phyloP scores from a whole-genome alignment of 441 rosid genomes.

The Pelargonium australe region DNA sequence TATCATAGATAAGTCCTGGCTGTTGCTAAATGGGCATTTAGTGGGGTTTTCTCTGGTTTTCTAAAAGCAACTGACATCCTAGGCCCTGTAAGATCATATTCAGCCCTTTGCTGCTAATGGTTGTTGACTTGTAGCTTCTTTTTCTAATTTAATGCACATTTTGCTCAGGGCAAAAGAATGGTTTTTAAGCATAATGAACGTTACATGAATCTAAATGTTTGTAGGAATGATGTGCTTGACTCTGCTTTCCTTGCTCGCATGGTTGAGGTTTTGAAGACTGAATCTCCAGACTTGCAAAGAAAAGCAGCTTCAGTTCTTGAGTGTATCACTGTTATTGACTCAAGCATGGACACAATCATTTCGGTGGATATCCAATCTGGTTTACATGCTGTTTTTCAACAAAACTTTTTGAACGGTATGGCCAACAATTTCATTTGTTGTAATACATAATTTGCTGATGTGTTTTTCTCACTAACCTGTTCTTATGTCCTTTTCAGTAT shows the following conservation, averaged over 20 bases:
- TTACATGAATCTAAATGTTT: conserved; percentile 23
- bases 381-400: conserved; percentile 50
- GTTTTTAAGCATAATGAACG: not conserved
- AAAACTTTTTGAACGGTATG: conserved; percentile 50
- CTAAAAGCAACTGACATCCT: too few relatives aligned
- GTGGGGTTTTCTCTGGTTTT: too few relatives aligned
- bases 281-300: conserved; percentile 49
- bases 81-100: too few relatives aligned
- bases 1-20: too few relatives aligned
- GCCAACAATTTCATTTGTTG: conserved; percentile 6
- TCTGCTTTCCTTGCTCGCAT: conserved; percentile 44
- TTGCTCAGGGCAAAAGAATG: too few relatives aligned
- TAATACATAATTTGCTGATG: conserved; percentile 1
- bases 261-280: conserved; percentile 49
- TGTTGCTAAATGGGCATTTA: too few relatives aligned
- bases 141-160: not conserved
- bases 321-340: conserved; percentile 37
- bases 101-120: too few relatives aligned
- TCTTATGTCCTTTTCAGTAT: too few relatives aligned
- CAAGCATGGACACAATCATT: conserved; percentile 38
- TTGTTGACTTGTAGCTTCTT: not conserved
- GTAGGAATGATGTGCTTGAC: conserved; percentile 47
- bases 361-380: conserved; percentile 48
- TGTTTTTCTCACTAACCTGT: not conserved
- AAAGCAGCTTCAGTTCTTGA: conserved; percentile 66